Percentiles rank a stretch among this genome's conserved stretches.
Conservation (phyloP, 1,284 basidiomycete genomes). For the Marasmius fiardii region DNA sequence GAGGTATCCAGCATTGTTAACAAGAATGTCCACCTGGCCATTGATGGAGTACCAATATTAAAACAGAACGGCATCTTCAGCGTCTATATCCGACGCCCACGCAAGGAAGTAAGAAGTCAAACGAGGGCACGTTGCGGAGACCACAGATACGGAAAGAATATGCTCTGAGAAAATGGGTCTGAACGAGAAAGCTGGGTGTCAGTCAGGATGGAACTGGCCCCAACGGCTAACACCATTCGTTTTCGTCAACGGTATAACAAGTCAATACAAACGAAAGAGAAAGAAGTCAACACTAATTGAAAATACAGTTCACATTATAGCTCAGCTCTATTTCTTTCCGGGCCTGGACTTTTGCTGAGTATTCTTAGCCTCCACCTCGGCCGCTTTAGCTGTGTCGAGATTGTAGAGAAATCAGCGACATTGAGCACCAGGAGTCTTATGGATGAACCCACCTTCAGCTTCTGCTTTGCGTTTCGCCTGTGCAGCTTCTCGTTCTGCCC, state of each 20-base stretch:
- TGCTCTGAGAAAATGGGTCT: conserved; percentile 1
- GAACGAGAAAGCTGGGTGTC: background rate
- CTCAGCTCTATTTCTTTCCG: background rate
- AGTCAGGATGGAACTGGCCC: too few species aligned
- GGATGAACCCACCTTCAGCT: conserved; percentile 57
- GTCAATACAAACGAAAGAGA: too few species aligned
- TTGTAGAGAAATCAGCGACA: background rate
- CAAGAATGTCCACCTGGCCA: conserved; percentile 17
- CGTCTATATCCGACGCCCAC: too few species aligned
- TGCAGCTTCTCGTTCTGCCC: conserved; percentile 81
- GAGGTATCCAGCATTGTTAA: conserved; percentile 21
- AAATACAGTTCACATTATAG: too few species aligned
- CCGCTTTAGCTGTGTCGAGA: conserved; percentile 31
- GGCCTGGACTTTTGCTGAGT: background rate
- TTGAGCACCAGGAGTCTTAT: background rate
- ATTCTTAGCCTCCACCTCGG: conserved; percentile 38
- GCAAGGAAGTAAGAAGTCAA: too few species aligned
- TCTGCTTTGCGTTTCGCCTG: conserved; percentile 84
- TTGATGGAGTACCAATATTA: conserved; percentile 6
- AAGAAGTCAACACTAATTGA: too few species aligned
- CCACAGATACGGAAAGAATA: conserved; percentile 12
- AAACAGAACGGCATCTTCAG: background rate
- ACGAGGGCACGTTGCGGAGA: background rate
- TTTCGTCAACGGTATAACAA: too few species aligned
- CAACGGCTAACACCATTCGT: too few species aligned